phyloP scores from a whole-genome alignment of 116 monocot genomes.

The Papilionanthe hybrid region DNA sequence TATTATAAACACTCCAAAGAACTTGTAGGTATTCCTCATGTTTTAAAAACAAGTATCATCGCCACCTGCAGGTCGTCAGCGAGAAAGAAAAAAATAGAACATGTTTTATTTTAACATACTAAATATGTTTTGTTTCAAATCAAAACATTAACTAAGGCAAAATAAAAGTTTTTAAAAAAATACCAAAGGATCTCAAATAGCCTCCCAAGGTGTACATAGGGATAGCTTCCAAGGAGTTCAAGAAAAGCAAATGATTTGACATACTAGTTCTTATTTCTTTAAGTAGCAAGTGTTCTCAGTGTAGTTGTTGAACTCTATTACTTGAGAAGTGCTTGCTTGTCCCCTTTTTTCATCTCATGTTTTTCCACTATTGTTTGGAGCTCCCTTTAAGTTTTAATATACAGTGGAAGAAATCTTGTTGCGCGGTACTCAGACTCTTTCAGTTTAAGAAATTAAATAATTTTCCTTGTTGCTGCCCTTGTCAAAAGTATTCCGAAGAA shows the following conservation, averaged over 20 bases:
- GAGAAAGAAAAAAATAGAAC: no score
- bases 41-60: no score
- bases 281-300: neutral
- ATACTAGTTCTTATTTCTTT: neutral
- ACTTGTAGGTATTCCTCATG: no score
- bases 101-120: no score
- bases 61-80: no score
- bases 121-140: no score
- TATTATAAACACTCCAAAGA: no score
- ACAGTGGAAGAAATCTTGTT: neutral
- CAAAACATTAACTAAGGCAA: no score
- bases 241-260: neutral
- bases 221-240: neutral
- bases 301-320: neutral
- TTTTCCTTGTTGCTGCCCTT: neutral
- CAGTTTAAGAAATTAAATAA: neutral
- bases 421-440: neutral
- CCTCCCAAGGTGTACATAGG: neutral
- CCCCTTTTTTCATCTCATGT: neutral
- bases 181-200: no score
- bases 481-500: neutral
- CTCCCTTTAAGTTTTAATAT: constrained; percentile 1
- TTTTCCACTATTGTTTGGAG: neutral
- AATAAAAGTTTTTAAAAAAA: no score
- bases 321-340: neutral